Conservation (phyloP, 164 flowering plant species). For the Umbellularia californica region DNA sequence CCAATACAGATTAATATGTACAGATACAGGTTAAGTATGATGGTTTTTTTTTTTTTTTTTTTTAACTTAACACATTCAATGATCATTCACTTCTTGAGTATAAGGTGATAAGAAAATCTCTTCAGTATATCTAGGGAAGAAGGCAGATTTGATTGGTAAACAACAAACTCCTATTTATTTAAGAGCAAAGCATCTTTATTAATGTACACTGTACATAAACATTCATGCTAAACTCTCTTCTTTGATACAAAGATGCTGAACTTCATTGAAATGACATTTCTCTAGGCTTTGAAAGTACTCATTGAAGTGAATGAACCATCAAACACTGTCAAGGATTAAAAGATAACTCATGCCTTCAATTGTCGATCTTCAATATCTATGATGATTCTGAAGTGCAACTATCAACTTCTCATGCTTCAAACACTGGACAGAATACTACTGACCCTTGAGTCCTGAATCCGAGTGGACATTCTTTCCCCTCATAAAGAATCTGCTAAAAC, state of each 20-base stretch:
- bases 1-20: no score
- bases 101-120: no score
- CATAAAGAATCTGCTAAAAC: slow-evolving; percentile 85
- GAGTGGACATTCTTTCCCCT: slow-evolving; percentile 41
- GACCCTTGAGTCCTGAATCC: not conserved
- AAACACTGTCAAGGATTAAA: not conserved
- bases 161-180: no score
- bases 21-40: no score
- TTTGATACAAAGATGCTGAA: not conserved
- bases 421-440: not conserved
- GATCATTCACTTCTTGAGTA: no score
- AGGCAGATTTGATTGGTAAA: no score
- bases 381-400: no score
- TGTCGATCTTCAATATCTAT: not conserved
- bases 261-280: not conserved
- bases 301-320: not conserved
- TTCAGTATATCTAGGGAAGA: no score
- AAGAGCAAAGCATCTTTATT: not conserved
- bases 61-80: no score
- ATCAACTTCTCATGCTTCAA: no score
- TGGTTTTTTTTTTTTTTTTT: no score
- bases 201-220: slow-evolving; percentile 5
- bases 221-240: not conserved
- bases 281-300: not conserved
- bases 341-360: not conserved